Conservation (phyloP, 2,329 filamentous ascomycete genomes). For the Aschersonia sp. region DNA sequence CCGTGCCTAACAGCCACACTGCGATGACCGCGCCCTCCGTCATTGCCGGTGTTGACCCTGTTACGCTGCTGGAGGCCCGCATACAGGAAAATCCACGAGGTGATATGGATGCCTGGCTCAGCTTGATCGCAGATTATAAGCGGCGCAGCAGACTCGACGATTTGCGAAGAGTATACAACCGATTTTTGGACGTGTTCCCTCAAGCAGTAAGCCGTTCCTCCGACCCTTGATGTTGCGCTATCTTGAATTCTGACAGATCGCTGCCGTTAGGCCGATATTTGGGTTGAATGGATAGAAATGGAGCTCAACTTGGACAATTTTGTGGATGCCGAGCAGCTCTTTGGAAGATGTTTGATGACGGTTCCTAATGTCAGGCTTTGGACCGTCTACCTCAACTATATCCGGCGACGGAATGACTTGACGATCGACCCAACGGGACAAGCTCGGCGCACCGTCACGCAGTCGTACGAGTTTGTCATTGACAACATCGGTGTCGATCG, state of each 20-base stretch:
- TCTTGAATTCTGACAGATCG: conserved; percentile 4
- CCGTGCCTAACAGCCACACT: conserved; percentile 9
- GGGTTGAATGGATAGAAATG: conserved; percentile 79
- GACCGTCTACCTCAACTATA: conserved; percentile 89
- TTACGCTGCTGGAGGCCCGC: conserved; percentile 75
- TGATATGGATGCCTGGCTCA: conserved; percentile 83
- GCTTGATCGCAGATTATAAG: conserved; percentile 72
- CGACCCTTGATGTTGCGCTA: background rate
- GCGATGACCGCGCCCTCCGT: conserved; percentile 18
- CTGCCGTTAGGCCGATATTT: conserved; percentile 67
- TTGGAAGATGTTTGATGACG: conserved; percentile 62
- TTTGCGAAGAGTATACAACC: conserved; percentile 64
- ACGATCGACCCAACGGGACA: conserved; percentile 60
- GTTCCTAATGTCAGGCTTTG: conserved; percentile 78
- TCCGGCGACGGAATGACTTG: conserved; percentile 80
- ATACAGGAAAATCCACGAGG: conserved; percentile 86
- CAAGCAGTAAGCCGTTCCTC: conserved; percentile 58
- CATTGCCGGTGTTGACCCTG: conserved; percentile 44
- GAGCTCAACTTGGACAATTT: conserved; percentile 81
- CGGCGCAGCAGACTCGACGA: conserved; percentile 72
- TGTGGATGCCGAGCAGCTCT: conserved; percentile 65
- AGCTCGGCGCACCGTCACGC: conserved; percentile 64
- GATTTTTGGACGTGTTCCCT: conserved; percentile 80
- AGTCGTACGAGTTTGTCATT: conserved; percentile 86
- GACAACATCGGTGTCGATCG: conserved; percentile 82